These are phyloP conservation scores for Peziza echinospora DNA, from an alignment of 495 filamentous ascomycete species.

Conservation along the genomic window DNA sequence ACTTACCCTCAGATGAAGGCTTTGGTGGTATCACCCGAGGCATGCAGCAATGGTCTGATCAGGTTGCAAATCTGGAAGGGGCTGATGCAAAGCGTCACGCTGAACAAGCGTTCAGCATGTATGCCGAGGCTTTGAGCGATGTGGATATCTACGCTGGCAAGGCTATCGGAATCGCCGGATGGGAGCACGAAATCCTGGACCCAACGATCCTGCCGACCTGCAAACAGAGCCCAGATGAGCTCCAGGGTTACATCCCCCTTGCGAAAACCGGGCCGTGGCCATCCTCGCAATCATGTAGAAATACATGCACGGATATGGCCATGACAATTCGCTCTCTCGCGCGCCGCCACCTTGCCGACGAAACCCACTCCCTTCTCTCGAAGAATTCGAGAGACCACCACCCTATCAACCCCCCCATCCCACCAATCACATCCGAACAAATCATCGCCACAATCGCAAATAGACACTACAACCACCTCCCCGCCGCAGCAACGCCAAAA, in stretches of 20 bases:
- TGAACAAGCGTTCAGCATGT: constrained; percentile 11
- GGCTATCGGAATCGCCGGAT: constrained; percentile 21
- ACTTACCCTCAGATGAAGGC: constrained; percentile 24
- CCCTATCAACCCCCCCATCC: constrained; percentile 6
- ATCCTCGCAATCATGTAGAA: constrained; percentile 5
- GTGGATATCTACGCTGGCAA: constrained; percentile 27
- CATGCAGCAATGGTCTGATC: constrained; percentile 8
- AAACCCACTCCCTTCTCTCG: constrained; percentile 3
- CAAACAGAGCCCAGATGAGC: constrained; percentile 23
- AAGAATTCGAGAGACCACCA: constrained; percentile 5
- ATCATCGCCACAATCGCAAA: constrained; percentile 3
- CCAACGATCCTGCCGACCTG: constrained; percentile 36
- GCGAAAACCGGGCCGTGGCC: constrained; percentile 12
- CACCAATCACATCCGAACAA: constrained; percentile 1
- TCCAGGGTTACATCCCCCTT: constrained; percentile 14
- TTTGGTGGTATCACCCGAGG: not conserved
- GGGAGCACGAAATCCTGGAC: constrained; percentile 35
- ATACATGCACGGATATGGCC: constrained; percentile 11
- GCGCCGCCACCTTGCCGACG: constrained; percentile 11
- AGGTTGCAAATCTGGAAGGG: not conserved
- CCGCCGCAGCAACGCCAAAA: constrained; percentile 4
- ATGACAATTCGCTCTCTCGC: constrained; percentile 17
- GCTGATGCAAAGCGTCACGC: not conserved
- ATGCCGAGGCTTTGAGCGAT: constrained; percentile 26
- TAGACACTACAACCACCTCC: not conserved